Conservation (phyloP, 176 grass and related monocot species). For the Thalia dealbata region DNA sequence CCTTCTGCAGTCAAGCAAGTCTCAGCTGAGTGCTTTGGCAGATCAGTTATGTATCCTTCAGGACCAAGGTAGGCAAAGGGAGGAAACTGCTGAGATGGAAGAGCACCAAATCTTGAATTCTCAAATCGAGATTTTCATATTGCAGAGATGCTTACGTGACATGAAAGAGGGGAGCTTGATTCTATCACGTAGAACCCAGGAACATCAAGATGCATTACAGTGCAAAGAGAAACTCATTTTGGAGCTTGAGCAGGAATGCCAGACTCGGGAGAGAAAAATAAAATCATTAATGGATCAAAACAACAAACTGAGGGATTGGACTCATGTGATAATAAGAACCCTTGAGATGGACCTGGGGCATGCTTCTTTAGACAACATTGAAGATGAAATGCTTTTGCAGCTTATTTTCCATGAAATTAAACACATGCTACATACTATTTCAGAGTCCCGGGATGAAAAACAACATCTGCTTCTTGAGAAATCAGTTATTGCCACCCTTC, state of each 20-base stretch:
- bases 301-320: conserved; percentile 43
- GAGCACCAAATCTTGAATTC: conserved; percentile 50
- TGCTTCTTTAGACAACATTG: conserved; percentile 45
- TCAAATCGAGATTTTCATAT: conserved; percentile 64
- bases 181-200: conserved; percentile 22
- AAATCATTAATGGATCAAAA: conserved; percentile 36
- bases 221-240: background rate
- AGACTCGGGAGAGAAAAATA: conserved; percentile 30
- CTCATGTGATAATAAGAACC: conserved; percentile 50
- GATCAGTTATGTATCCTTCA: conserved; percentile 39
- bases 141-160: conserved; percentile 66
- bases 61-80: conserved; percentile 36
- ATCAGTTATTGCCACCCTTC: conserved; percentile 68
- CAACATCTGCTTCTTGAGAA: conserved; percentile 76
- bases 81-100: conserved; percentile 51
- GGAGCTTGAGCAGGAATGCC: conserved; percentile 15
- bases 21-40: conserved; percentile 5
- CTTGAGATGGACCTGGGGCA: conserved; percentile 73
- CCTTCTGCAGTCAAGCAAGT: conserved; percentile 35
- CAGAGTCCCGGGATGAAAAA: conserved; percentile 76
- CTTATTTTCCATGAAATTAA: conserved; percentile 78
- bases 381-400: conserved; percentile 82
- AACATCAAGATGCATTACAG: conserved; percentile 25
- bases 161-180: conserved; percentile 51
- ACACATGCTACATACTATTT: conserved; percentile 53